phyloP scores from a whole-genome alignment of 352 stramenopile genomes.

The Phytophthora tentaculata region DNA sequence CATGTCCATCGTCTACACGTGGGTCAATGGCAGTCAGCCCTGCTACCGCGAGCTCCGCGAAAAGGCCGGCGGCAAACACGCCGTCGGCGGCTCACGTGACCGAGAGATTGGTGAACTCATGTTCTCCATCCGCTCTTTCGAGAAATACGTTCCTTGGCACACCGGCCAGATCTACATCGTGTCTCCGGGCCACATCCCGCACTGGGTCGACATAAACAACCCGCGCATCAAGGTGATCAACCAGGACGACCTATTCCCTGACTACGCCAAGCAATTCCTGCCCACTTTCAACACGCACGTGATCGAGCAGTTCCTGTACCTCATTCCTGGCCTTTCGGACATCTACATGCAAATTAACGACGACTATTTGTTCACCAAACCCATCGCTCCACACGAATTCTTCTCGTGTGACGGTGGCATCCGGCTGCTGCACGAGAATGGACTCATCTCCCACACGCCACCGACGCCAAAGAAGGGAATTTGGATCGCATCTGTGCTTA shows the following conservation, averaged over 20 bases:
- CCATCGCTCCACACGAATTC: conserved; percentile 80
- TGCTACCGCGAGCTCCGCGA: conserved; percentile 82
- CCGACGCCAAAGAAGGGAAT: conserved; percentile 84
- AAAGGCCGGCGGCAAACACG: conserved; percentile 70
- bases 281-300: conserved; percentile 91
- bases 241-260: conserved; percentile 87
- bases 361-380: conserved; percentile 89
- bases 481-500: conserved; percentile 88
- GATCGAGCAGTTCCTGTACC: conserved; percentile 90
- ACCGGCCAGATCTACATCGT: conserved; percentile 88
- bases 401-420: conserved; percentile 90
- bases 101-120: conserved; percentile 89
- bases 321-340: conserved; percentile 85
- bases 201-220: conserved; percentile 86
- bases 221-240: conserved; percentile 87
- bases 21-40: conserved; percentile 87
- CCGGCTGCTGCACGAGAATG: conserved; percentile 75
- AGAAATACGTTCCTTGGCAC: conserved; percentile 88
- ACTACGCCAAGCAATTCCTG: conserved; percentile 81
- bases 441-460: conserved; percentile 78
- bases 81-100: conserved; percentile 80
- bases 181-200: conserved; percentile 77
- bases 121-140: conserved; percentile 87
- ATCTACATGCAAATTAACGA: conserved; percentile 92
- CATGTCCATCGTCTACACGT: conserved; percentile 92